Percentiles rank a stretch among this genome's conserved stretches.
Evolutionary conservation across 768 basidiomycete genomes (phyloP).

Genomic region (Ephemerocybe angulata): DNA sequence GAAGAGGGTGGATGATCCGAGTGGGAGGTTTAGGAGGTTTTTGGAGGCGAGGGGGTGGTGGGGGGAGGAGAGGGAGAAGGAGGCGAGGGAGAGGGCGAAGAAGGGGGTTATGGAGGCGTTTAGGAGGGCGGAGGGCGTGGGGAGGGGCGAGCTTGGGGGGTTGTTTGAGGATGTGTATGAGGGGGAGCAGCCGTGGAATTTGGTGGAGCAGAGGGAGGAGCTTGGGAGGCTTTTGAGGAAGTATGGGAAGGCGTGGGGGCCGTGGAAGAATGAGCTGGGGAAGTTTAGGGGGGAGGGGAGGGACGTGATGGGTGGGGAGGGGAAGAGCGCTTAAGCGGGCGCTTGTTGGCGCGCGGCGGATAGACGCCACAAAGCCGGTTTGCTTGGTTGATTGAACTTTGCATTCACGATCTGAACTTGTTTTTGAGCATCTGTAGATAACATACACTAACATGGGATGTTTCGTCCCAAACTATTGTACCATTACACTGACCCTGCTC

Average conservation of each 20-base stretch:
- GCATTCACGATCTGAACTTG: too few relatives aligned
- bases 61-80: conserved; percentile 69
- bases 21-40: conserved; percentile 79
- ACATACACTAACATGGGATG: too few relatives aligned
- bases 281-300: conserved; percentile 73
- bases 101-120: conserved; percentile 76
- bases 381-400: too few relatives aligned
- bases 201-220: conserved; percentile 87
- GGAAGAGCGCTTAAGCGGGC: too few relatives aligned
- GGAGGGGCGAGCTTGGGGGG: conserved; percentile 67
- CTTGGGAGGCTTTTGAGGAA: conserved; percentile 70
- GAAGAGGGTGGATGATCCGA: conserved; percentile 88
- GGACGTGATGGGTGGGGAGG: conserved; percentile 42
- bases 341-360: too few relatives aligned
- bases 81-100: conserved; percentile 64
- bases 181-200: conserved; percentile 81
- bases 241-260: conserved; percentile 84
- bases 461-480: too few relatives aligned
- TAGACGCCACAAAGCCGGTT: too few relatives aligned
- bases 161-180: conserved; percentile 87
- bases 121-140: conserved; percentile 67
- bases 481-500: too few relatives aligned
- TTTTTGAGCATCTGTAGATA: too few relatives aligned
- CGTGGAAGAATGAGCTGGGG: conserved; percentile 76
- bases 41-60: conserved; percentile 86